Evolutionary conservation across 2,329 filamentous ascomycete species (phyloP).

Genomic region (Parafenestella ontariensis): DNA sequence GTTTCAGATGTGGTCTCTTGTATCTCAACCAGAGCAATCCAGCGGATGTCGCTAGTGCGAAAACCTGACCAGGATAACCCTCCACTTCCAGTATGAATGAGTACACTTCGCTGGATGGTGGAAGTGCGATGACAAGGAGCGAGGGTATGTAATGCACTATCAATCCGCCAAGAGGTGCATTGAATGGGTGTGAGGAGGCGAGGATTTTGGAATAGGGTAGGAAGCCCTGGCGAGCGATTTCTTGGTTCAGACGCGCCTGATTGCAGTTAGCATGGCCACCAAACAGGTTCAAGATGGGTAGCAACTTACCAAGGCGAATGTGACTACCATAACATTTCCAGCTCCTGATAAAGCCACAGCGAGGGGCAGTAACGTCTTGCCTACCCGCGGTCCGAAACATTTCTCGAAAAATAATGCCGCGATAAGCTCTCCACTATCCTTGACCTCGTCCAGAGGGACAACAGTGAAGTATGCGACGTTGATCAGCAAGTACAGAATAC

Average conservation of each 20-base stretch:
- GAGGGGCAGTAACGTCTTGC: constrained; percentile 65
- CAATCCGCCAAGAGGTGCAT: constrained; percentile 71
- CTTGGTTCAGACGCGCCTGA: constrained; percentile 73
- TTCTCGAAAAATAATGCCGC: constrained; percentile 72
- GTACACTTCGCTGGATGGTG: constrained; percentile 71
- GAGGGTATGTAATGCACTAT: constrained; percentile 74
- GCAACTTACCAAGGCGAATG: constrained; percentile 67
- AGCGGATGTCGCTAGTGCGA: constrained; percentile 63
- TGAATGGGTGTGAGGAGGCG: constrained; percentile 71
- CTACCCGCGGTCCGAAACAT: constrained; percentile 66
- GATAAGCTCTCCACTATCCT: constrained; percentile 70
- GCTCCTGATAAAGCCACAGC: constrained; percentile 71
- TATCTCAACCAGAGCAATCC: constrained; percentile 68
- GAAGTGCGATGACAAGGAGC: constrained; percentile 69
- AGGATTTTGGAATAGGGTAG: constrained; percentile 68
- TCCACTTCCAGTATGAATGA: constrained; percentile 77
- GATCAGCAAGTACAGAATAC: constrained; percentile 70
- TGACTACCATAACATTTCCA: constrained; percentile 77
- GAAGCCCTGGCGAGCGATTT: constrained; percentile 75
- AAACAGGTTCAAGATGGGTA: neutral
- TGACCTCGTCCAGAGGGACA: constrained; percentile 71
- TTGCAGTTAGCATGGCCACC: neutral
- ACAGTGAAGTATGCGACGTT: constrained; percentile 71
- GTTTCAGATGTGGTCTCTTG: constrained; percentile 64
- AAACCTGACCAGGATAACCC: constrained; percentile 70